A percentile compares a stretch with the other conserved stretches of the same genome.
Evolutionary conservation across 2,329 filamentous ascomycete species (phyloP).

Genomic region (Ceratocystis cacaofunesta): DNA sequence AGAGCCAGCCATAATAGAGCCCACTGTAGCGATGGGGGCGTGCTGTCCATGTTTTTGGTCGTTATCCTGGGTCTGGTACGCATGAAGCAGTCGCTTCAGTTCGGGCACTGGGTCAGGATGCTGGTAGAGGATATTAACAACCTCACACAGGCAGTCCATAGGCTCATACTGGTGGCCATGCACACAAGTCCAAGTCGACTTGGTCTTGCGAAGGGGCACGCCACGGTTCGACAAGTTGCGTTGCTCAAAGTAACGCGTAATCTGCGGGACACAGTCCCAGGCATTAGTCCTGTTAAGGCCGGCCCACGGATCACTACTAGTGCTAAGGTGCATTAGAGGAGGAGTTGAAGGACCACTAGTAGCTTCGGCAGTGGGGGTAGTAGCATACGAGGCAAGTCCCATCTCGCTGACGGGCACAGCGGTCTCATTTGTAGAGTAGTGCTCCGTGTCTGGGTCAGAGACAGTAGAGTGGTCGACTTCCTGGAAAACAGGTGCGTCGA

Average conservation of each 20-base stretch:
- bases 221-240: constrained; percentile 4
- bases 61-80: constrained; percentile 34
- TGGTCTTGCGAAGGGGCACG: not conserved
- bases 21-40: constrained; percentile 3
- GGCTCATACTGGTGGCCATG: constrained; percentile 36
- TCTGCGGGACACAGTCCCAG: constrained; percentile 85
- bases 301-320: constrained; percentile 49
- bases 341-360: constrained; percentile 34
- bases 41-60: not conserved
- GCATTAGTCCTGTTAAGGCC: constrained; percentile 66
- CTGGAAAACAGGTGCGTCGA: not conserved
- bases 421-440: constrained; percentile 5
- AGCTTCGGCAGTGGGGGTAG: constrained; percentile 23
- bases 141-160: constrained; percentile 39
- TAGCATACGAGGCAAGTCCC: constrained; percentile 24
- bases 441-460: not conserved
- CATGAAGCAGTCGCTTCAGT: constrained; percentile 50
- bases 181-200: constrained; percentile 79
- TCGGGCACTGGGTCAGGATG: constrained; percentile 61
- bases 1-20: constrained; percentile 19
- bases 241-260: constrained; percentile 70
- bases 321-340: constrained; percentile 28
- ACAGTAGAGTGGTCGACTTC: not conserved
- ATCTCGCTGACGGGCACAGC: not conserved
- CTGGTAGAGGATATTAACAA: constrained; percentile 37